Base-by-base conservation (phyloP, 805 yeast species). In the Torulaspora maleeae region DNA sequence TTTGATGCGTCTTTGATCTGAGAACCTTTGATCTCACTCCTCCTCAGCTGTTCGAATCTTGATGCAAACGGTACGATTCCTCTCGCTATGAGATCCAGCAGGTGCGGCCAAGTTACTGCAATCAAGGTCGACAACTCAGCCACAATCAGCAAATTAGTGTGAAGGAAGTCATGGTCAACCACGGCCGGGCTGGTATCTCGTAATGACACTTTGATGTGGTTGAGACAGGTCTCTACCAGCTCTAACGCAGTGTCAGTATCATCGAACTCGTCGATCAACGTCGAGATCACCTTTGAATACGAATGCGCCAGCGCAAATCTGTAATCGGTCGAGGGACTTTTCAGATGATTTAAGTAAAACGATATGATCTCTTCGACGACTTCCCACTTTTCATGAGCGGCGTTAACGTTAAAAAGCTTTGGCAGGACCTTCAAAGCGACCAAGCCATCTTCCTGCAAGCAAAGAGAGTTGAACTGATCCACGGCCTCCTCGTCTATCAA, bases 1-100 rank as follows among this genome's bases (percentile, higher is more conserved):
- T 95, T 85, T 0, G 91, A 79, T 0, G 96, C 80, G 62, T 90
- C 98, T 46, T 95, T 73, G 1, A 91, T 74, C 53, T 82, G 87
- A 2, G 76, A 65, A 0, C 95, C 95, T 5, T 76, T 60, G 0
- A 79, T 67, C 17, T 70, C 67, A 0, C 80, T 75, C 5, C 79
- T 56, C 37, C 74, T 64, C 24, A 70, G 67, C 50, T 82, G 86
- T 45, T 82, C 83, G 41, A 85, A 75, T 48, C 75, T 79, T 3
- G 83, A 62, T 0, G 80, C 71, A 13, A 52, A 57, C 19, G 72
- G 71, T 2, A 80, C 59, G 4, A 84, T 63, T 1, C 35, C 36
- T 0, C 40, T 32, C 2, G 64, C 42, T 1, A 50, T 30, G 17
- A 56, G 36, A 3, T 33, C 24, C 5, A 41, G 43, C 42, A 17